Evolutionary conservation across 2,329 filamentous ascomycete species (phyloP).

Genomic region (Talaromyces funiculosus): DNA sequence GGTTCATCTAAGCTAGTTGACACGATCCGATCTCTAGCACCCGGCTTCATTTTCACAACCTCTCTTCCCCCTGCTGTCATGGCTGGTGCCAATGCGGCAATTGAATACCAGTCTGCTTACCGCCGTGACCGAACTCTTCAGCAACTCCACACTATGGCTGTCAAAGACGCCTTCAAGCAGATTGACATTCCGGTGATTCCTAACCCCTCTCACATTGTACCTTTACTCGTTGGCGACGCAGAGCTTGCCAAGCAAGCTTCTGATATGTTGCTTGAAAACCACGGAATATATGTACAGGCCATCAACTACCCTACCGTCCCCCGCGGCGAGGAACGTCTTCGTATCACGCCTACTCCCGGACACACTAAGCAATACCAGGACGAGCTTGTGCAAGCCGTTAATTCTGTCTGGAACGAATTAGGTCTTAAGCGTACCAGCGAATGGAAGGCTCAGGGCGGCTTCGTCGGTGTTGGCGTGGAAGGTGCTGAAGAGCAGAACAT

Average conservation of each 20-base stretch:
- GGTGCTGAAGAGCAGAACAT: slow-evolving; percentile 52
- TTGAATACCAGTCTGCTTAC: slow-evolving; percentile 86
- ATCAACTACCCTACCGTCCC: slow-evolving; percentile 99
- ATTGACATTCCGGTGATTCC: slow-evolving; percentile 93
- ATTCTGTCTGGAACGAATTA: slow-evolving; percentile 82
- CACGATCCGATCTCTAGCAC: slow-evolving; percentile 86
- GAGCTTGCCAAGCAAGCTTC: slow-evolving; percentile 87
- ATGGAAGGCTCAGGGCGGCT: slow-evolving; percentile 86
- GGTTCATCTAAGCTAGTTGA: slow-evolving; percentile 83
- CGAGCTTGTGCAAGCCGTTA: slow-evolving; percentile 75
- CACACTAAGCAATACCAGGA: slow-evolving; percentile 81
- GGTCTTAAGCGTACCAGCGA: slow-evolving; percentile 88
- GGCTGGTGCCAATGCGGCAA: slow-evolving; percentile 85
- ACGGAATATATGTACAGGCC: slow-evolving; percentile 94
- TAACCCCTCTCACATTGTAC: slow-evolving; percentile 94
- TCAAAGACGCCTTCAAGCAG: slow-evolving; percentile 74
- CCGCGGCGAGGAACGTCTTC: slow-evolving; percentile 92
- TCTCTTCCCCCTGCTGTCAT: slow-evolving; percentile 93
- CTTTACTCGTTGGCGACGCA: slow-evolving; percentile 87
- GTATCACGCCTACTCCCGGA: slow-evolving; percentile 92
- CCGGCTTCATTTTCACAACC: slow-evolving; percentile 98
- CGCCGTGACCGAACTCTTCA: slow-evolving; percentile 84
- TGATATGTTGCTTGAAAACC: slow-evolving; percentile 82
- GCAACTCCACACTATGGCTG: slow-evolving; percentile 90
- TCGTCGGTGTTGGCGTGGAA: slow-evolving; percentile 84